These are phyloP conservation scores for Cladochytrium tenue DNA, from an alignment of 371 early-diverging fungal species.

Conservation along the genomic window DNA sequence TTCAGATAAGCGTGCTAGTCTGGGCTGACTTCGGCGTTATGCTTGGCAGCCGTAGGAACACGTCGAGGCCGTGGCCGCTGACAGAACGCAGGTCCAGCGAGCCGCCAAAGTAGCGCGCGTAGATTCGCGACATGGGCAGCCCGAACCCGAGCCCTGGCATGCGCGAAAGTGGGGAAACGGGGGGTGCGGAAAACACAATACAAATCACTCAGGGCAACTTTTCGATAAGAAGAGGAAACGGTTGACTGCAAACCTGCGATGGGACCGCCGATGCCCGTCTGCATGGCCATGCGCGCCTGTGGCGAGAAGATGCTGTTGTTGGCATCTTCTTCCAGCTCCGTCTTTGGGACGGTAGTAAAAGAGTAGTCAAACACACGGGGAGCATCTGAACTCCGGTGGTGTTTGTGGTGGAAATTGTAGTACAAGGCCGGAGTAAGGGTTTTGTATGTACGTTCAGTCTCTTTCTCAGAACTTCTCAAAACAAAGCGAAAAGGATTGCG, in stretches of 20 bases:
- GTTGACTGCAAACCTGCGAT: slow-evolving; percentile 49
- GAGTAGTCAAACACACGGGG: slow-evolving; percentile 89
- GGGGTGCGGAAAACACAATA: too few relatives aligned
- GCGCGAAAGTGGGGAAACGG: background rate
- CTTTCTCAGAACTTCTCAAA: background rate
- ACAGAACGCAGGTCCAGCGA: slow-evolving; percentile 81
- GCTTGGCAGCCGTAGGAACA: slow-evolving; percentile 83
- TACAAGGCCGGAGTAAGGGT: too few relatives aligned
- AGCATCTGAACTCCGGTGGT: slow-evolving; percentile 48
- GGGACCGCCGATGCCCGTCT: slow-evolving; percentile 83
- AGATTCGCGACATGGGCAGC: slow-evolving; percentile 87
- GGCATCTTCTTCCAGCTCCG: slow-evolving; percentile 50
- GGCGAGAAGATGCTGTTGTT: slow-evolving; percentile 41
- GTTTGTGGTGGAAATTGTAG: background rate
- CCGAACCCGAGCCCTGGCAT: slow-evolving; percentile 65
- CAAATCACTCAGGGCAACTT: too few relatives aligned
- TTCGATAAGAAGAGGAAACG: too few relatives aligned
- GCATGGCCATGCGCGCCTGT: slow-evolving; percentile 69
- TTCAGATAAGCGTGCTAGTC: too few relatives aligned
- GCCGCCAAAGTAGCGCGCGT: slow-evolving; percentile 95
- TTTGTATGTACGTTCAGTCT: too few relatives aligned
- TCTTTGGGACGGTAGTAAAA: slow-evolving; percentile 82
- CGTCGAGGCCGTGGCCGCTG: slow-evolving; percentile 88
- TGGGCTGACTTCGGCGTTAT: too few relatives aligned
- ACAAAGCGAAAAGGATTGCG: background rate